Percentiles rank a stretch among this genome's conserved stretches.
Evolutionary conservation across 2,329 filamentous ascomycete genomes (phyloP).

Genomic region (Scortechinia acanthostroma): DNA sequence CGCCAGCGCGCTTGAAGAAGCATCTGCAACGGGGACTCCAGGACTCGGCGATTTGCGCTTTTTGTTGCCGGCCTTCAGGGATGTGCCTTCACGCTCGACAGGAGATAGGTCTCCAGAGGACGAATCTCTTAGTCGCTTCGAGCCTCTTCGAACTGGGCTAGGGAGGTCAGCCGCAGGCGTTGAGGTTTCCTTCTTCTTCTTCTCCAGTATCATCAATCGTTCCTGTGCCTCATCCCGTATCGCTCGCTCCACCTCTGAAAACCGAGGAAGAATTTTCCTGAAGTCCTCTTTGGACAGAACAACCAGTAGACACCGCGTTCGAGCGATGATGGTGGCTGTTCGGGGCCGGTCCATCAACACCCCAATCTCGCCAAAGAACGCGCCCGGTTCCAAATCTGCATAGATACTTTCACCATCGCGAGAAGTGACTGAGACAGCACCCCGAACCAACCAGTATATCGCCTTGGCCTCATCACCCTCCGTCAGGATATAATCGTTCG

Average conservation of each 20-base stretch:
- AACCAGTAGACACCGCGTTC: conserved; percentile 62
- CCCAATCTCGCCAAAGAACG: conserved; percentile 74
- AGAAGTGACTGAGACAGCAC: conserved; percentile 66
- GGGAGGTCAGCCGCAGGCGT: conserved; percentile 41
- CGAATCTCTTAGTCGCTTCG: not conserved
- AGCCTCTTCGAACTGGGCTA: not conserved
- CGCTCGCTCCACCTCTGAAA: conserved; percentile 62
- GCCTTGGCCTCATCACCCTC: conserved; percentile 72
- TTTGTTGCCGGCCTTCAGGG: conserved; percentile 25
- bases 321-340: conserved; percentile 67
- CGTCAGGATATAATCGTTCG: conserved; percentile 67
- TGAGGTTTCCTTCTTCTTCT: conserved; percentile 60
- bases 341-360: conserved; percentile 72
- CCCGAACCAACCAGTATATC: conserved; percentile 74
- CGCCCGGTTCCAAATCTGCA: conserved; percentile 65
- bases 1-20: conserved; percentile 53
- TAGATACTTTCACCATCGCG: conserved; percentile 72
- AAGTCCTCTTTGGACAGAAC: conserved; percentile 70
- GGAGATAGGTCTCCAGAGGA: not conserved
- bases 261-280: conserved; percentile 60
- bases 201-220: conserved; percentile 61
- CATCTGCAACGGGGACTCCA: conserved; percentile 49
- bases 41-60: conserved; percentile 68
- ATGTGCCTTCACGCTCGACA: not conserved
- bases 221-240: conserved; percentile 71